phyloP scores from a whole-genome alignment of 257 asterid species.

The Solanum clarkiae region DNA sequence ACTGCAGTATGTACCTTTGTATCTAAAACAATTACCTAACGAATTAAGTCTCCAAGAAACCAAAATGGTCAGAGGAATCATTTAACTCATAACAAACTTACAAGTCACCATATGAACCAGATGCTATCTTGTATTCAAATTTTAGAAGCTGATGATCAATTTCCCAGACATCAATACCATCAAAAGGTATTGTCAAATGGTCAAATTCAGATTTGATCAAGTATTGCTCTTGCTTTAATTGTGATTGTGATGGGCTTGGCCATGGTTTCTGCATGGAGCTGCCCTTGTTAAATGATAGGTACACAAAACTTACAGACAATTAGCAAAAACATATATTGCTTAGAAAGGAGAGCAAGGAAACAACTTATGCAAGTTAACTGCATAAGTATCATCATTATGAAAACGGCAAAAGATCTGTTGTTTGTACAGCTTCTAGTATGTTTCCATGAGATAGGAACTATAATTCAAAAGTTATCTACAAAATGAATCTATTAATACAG shows the following conservation, averaged over 20 bases:
- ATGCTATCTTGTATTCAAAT: conserved; percentile 30
- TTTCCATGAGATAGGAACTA: neutral
- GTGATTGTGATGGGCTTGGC: conserved; percentile 6
- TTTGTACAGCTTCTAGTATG: neutral
- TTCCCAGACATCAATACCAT: conserved; percentile 47
- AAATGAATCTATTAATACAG: neutral
- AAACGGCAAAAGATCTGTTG: neutral
- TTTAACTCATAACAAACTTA: conserved; percentile 9
- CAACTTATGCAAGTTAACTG: neutral
- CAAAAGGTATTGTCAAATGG: conserved; percentile 32
- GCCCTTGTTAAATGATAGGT: neutral
- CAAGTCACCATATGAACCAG: conserved; percentile 45
- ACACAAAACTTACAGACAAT: neutral
- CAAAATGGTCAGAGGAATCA: neutral
- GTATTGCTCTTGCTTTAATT: conserved; percentile 5
- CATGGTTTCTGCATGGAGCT: conserved; percentile 16
- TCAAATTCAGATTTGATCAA: conserved; percentile 26
- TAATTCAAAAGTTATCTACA: neutral
- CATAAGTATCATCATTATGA: neutral
- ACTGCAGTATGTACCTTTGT: conserved; percentile 72
- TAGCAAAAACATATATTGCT: neutral
- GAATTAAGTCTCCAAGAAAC: neutral
- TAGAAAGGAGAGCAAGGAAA: neutral
- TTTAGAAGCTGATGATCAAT: conserved; percentile 27
- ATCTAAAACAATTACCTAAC: conserved; percentile 29